Evolutionary conservation across 1,284 basidiomycete genomes (phyloP), one percentile per base, ranked within the genome.

Genomic region (Fereydounia khargensis): DNA sequence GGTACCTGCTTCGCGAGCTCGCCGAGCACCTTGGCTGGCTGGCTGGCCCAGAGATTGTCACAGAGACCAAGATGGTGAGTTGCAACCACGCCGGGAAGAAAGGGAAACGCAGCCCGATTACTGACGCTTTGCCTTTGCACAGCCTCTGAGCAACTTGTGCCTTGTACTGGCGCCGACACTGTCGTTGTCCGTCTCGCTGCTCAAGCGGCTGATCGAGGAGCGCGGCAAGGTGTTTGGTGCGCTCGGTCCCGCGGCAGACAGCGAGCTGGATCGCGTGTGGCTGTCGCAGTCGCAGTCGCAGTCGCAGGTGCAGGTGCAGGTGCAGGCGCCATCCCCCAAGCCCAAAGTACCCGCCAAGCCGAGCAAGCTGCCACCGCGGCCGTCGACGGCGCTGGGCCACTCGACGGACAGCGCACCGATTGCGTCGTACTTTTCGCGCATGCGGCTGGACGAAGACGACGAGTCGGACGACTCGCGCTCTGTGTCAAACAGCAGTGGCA

Each of bases 1-100:
- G 71, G 71, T 74, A 72, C 42, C 47, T 74, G 19, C 47, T 74
- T 13, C 63, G 71, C 36, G 71, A 74, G 48, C 28, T 74, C 10
- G 28, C 63, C 3, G 24, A 54, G 5, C 71, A 74, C 31, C 42
- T 74, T 2, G 56, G 56, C 11, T 37, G 51, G 35, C 27, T 74
- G 23, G 48, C 47, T 1, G 39, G 51, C 4, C 35, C 54, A 3
- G 35, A 45, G 5, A 54, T 55, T 14, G 68, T 69, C 13, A 37
- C 25, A 4, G 35, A 44, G 25, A 74, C 71, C 10, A 72, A 68
- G 51, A 74, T 74, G 71, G 36, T 46, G 24, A 28, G 42, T 38
- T 7, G 8, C n/a, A n/a, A n/a, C n/a, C n/a, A n/a, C n/a, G n/a
- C n/a, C n/a, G n/a, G n/a, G n/a, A n/a, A n/a, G n/a, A n/a, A n/a